Conservation (phyloP, 116 monocot species). For the Cymodocea nodosa region DNA sequence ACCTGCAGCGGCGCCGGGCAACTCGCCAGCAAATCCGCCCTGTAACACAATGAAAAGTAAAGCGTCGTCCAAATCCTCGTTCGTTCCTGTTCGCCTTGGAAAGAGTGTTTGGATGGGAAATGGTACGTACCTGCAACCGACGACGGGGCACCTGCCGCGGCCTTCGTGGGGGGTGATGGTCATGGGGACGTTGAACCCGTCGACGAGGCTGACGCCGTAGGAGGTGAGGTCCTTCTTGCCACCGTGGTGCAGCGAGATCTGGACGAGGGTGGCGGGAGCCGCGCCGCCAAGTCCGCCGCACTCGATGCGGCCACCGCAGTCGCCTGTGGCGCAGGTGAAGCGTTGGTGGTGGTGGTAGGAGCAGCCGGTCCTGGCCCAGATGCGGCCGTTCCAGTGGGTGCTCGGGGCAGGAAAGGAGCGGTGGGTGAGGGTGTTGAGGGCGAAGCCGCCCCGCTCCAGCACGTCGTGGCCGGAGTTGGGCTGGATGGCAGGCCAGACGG, state of each 20-base stretch:
- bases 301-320: conserved; percentile 57
- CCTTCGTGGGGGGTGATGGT: conserved; percentile 84
- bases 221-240: conserved; percentile 38
- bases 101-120: too few species aligned
- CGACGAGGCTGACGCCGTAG: conserved; percentile 83
- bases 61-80: too few species aligned
- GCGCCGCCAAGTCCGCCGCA: conserved; percentile 49
- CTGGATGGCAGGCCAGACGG: conserved; percentile 72
- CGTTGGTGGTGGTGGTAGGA: conserved; percentile 8
- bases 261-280: conserved; percentile 49
- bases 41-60: not conserved
- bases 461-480: conserved; percentile 62
- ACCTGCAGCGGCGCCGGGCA: conserved; percentile 30
- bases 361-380: conserved; percentile 89
- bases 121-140: conserved; percentile 34
- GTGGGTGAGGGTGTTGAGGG: conserved; percentile 39
- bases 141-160: conserved; percentile 54
- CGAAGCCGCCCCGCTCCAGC: conserved; percentile 58
- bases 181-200: conserved; percentile 74
- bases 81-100: too few species aligned
- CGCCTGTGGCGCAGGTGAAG: conserved; percentile 68
- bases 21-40: conserved; percentile 17
- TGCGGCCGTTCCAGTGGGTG: conserved; percentile 67
- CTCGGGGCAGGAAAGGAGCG: conserved; percentile 48
- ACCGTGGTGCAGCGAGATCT: conserved; percentile 65